These are phyloP conservation scores for Cucurbitaria berberidis DNA, from an alignment of 2,329 filamentous ascomycete species.

Conservation along the genomic window DNA sequence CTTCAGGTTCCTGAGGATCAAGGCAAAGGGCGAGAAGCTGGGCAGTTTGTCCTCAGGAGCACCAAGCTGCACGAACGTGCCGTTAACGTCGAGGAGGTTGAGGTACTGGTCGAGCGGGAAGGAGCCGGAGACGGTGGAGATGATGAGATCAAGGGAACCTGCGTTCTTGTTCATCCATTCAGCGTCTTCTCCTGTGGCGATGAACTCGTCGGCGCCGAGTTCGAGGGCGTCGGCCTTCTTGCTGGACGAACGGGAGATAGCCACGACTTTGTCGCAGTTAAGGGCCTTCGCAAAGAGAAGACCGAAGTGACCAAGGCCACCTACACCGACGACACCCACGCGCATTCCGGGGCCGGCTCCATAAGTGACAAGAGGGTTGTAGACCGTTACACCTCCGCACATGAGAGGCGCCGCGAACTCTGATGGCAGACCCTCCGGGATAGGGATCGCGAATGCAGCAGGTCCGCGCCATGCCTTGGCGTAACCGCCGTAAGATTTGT, in stretches of 20 bases:
- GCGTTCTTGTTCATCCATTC: slow-evolving; percentile 64
- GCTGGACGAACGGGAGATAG: slow-evolving; percentile 64
- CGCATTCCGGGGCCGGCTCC: slow-evolving; percentile 80
- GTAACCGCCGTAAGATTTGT: slow-evolving; percentile 69
- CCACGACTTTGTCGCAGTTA: slow-evolving; percentile 69
- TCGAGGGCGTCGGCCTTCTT: slow-evolving; percentile 68
- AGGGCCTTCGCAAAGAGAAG: slow-evolving; percentile 74
- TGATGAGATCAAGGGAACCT: slow-evolving; percentile 62
- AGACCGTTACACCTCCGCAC: slow-evolving; percentile 82
- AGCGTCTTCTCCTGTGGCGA: slow-evolving; percentile 63
- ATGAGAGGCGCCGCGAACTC: slow-evolving; percentile 76
- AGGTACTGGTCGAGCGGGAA: slow-evolving; percentile 68
- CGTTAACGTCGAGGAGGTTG: slow-evolving; percentile 63
- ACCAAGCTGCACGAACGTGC: slow-evolving; percentile 70
- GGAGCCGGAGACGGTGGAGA: slow-evolving; percentile 62
- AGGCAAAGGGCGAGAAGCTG: slow-evolving; percentile 58
- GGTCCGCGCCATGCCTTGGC: slow-evolving; percentile 71
- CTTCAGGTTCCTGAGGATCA: slow-evolving; percentile 63
- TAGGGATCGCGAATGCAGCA: slow-evolving; percentile 74
- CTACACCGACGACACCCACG: slow-evolving; percentile 75
- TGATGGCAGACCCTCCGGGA: slow-evolving; percentile 72
- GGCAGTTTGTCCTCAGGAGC: slow-evolving; percentile 65
- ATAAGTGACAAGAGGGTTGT: slow-evolving; percentile 76
- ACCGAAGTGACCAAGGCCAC: slow-evolving; percentile 75
- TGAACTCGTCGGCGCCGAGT: slow-evolving; percentile 67